Base-by-base conservation (phyloP, 169 alveolate genomes). In the Eimeria brunetti region DNA sequence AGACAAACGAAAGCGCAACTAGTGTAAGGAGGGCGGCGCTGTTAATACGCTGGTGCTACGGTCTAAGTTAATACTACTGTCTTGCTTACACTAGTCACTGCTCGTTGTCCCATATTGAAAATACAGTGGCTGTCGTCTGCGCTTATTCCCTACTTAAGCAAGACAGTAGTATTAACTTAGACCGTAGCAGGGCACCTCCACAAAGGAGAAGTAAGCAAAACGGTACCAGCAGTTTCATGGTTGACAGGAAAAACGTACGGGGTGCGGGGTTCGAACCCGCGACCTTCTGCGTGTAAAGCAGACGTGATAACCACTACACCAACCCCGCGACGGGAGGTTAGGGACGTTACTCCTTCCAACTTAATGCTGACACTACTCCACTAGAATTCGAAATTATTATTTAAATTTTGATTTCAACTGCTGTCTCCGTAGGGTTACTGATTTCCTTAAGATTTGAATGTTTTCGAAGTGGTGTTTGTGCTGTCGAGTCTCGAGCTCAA, bases 201-300 rank as follows among this genome's bases (percentile, higher is more conserved):
- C 4, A 0, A 18, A 8, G 4, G 80, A 36, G 8, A 36, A 30
- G 7, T 1, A 36, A 16, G 49, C 7, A 69, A 69, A 69, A 69
- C 7, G 2, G n/a, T 24, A 30, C 24, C 24, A 3, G 9, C 16
- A 11, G 14, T 18, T 8, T 22, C 3, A 1, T 36, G 22, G 4
- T 9, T 0, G 20, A n/a, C 0, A 9, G 33, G 22, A 88, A 56
- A 71, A 60, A 9, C n/a, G 60, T 91, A 91, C 95, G 88, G 95
- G 88, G 95, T 91, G 97, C 96, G 98, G 98, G 98, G 98, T 38
- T 97, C 96, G 98, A 97, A 97, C 98, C 98, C 97, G 96, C 97
- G 97, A 94, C 97, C 97, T 97, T 96, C 97, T 96, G 98, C 97
- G 97, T 96, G 98, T 96, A 95, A 96, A 96, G 97, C 97, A 95